These are phyloP conservation scores for Hypoxylon crocopeplum DNA, from an alignment of 495 filamentous ascomycete genomes.

Conservation along the genomic window DNA sequence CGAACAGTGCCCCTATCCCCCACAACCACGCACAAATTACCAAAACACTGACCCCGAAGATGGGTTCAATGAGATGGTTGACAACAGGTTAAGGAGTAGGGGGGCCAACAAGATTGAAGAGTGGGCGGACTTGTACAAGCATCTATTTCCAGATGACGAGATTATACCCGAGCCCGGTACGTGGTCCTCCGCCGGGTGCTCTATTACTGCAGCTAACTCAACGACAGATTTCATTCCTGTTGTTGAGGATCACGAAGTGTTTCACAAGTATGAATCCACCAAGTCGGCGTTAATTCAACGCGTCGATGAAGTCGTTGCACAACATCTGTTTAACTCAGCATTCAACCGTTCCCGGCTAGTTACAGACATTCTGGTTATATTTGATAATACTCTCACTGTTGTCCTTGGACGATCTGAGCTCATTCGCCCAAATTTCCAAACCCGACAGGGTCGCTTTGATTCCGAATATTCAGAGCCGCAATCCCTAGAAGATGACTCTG, in stretches of 20 bases:
- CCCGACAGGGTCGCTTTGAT: no score
- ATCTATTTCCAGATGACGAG: slow-evolving; percentile 4
- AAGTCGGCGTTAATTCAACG: background rate
- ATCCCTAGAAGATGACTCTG: no score
- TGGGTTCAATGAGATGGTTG: background rate
- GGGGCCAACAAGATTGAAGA: background rate
- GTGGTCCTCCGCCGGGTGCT: background rate
- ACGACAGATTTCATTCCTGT: slow-evolving; percentile 6
- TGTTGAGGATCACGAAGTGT: slow-evolving; percentile 11
- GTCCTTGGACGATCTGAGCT: no score
- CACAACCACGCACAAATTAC: background rate
- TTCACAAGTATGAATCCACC: background rate
- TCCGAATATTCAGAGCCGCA: no score
- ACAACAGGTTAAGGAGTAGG: background rate
- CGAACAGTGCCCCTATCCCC: background rate
- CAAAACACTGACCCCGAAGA: slow-evolving; percentile 4
- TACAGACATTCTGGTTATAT: no score
- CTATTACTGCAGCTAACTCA: background rate
- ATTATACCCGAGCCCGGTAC: slow-evolving; percentile 3
- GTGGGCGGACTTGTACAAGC: background rate
- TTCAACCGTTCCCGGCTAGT: no score
- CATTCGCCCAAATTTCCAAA: no score
- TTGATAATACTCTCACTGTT: no score
- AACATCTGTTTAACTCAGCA: no score
- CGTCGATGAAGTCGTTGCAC: background rate